phyloP scores from a whole-genome alignment of 1,139 yeast species.

The Debaryomyces subglobosus region DNA sequence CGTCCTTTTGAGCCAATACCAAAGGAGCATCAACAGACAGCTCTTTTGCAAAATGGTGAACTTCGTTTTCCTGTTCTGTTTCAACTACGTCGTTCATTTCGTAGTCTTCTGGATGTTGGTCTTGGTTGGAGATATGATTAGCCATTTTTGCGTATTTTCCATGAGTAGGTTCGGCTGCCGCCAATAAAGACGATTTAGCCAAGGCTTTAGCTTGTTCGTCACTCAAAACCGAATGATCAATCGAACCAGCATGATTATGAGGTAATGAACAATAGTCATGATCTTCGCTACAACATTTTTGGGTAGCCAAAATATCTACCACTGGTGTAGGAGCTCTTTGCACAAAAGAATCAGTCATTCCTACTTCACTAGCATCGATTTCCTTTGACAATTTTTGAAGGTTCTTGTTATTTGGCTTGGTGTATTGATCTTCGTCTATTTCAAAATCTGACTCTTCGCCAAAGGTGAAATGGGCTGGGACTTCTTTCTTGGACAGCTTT shows the following conservation, averaged over 20 bases:
- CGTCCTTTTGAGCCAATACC: conserved; percentile 46
- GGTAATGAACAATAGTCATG: conserved; percentile 41
- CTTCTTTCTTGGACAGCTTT: conserved; percentile 25
- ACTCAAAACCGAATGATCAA: conserved; percentile 42
- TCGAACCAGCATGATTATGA: conserved; percentile 43
- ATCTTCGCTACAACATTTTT: conserved; percentile 25
- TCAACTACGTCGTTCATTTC: conserved; percentile 18
- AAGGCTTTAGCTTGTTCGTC: conserved; percentile 55
- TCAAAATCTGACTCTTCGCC: conserved; percentile 21
- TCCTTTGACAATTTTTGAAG: conserved; percentile 11
- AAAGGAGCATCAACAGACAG: conserved; percentile 35
- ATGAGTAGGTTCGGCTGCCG: conserved; percentile 59
- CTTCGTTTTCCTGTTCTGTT: conserved; percentile 8
- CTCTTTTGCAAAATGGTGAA: conserved; percentile 18
- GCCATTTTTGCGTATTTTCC: conserved; percentile 55
- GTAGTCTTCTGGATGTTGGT: conserved; percentile 16
- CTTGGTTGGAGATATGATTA: conserved; percentile 22
- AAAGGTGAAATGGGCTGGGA: conserved; percentile 21
- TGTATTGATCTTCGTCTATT: conserved; percentile 6
- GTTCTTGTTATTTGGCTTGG: conserved; percentile 7
- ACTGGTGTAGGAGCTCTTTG: conserved; percentile 45
- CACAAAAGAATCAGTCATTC: conserved; percentile 51
- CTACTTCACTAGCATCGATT: conserved; percentile 43
- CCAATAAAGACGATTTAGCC: conserved; percentile 55
- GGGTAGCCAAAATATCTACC: conserved; percentile 29